These are phyloP conservation scores for Moesziomyces sp. DNA, from an alignment of 1,284 basidiomycete species.

Conservation along the genomic window DNA sequence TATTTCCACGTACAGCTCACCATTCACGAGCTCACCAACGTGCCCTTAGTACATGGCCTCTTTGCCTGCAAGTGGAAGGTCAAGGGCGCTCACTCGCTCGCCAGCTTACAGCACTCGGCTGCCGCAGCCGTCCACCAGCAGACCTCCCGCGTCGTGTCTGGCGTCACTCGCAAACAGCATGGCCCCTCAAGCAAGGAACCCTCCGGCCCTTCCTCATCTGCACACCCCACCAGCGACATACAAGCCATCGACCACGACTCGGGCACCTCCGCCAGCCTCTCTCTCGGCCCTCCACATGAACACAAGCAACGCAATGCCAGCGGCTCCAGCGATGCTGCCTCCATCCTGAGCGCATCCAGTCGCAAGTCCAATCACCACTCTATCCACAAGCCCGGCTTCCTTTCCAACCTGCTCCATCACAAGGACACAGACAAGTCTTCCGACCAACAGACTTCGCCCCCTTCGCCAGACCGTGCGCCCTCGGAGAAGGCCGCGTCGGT, in stretches of 20 bases:
- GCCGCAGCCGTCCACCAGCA: slow-evolving; percentile 39
- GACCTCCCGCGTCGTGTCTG: slow-evolving; percentile 16
- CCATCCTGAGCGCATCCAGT: slow-evolving; percentile 19
- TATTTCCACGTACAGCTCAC: slow-evolving; percentile 76
- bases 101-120: slow-evolving; percentile 41
- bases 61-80: slow-evolving; percentile 82
- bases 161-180: slow-evolving; percentile 13
- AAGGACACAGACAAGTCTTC: slow-evolving; percentile 8
- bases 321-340: slow-evolving; percentile 22
- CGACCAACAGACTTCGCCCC: slow-evolving; percentile 3
- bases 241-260: slow-evolving; percentile 37
- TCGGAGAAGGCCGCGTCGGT: background rate
- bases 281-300: slow-evolving; percentile 14
- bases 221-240: slow-evolving; percentile 3
- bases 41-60: slow-evolving; percentile 79
- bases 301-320: slow-evolving; percentile 8
- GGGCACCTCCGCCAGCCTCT: slow-evolving; percentile 9
- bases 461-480: background rate
- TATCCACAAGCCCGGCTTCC: slow-evolving; percentile 15
- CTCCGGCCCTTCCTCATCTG: background rate
- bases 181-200: slow-evolving; percentile 13
- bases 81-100: slow-evolving; percentile 72
- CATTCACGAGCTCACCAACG: slow-evolving; percentile 79
- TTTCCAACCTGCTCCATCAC: slow-evolving; percentile 22
- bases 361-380: slow-evolving; percentile 6